phyloP scores from a whole-genome alignment of 2,329 filamentous ascomycete species.

The Balansia obtecta region DNA sequence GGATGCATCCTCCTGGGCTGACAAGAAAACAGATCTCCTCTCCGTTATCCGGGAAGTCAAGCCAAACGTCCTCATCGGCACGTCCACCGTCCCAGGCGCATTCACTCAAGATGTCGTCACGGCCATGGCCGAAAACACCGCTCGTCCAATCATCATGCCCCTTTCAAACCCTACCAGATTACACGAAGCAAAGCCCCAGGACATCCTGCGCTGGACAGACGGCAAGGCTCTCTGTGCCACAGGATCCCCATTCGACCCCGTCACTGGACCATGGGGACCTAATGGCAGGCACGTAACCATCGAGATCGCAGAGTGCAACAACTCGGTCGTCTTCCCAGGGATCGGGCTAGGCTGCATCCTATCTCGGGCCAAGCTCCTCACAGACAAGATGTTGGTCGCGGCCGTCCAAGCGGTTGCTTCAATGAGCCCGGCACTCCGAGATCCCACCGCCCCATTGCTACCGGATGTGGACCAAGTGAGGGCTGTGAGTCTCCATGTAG shows the following conservation, averaged over 20 bases:
- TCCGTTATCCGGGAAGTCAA: conserved; percentile 57
- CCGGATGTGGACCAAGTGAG: conserved; percentile 66
- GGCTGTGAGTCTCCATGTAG: conserved; percentile 66
- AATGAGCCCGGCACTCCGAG: conserved; percentile 54
- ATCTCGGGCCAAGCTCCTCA: conserved; percentile 51
- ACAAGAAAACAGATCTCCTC: conserved; percentile 44
- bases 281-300: conserved; percentile 31
- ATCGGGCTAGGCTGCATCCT: conserved; percentile 73
- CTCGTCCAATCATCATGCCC: conserved; percentile 67
- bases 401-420: conserved; percentile 62
- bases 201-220: conserved; percentile 66
- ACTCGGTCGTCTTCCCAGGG: conserved; percentile 73
- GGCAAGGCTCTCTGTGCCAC: conserved; percentile 72
- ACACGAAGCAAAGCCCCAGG: conserved; percentile 68
- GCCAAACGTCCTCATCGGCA: conserved; percentile 74
- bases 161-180: conserved; percentile 76
- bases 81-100: conserved; percentile 62
- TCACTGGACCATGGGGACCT: conserved; percentile 45
- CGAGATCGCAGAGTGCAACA: conserved; percentile 70
- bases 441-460: conserved; percentile 53
- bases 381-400: conserved; percentile 70
- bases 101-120: conserved; percentile 65
- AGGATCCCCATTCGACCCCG: conserved; percentile 69
- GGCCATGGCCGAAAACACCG: conserved; percentile 63
- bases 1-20: conserved; percentile 49